Conservation (phyloP, 345 rosid genomes). For the sweet orange (Citrus sinensis) region DNA sequence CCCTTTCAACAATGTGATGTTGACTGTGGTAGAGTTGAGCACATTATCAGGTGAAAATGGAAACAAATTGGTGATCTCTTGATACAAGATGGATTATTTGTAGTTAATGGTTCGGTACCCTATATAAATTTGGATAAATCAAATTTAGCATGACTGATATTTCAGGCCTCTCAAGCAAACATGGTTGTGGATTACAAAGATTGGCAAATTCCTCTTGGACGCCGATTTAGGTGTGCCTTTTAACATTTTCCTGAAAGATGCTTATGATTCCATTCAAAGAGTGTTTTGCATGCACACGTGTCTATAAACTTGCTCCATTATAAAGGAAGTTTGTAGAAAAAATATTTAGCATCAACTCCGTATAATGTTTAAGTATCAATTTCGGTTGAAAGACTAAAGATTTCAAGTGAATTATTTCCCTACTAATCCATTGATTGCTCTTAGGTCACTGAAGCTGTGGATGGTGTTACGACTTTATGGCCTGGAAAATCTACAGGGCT, state of each 20-base stretch:
- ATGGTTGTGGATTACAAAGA: slow-evolving; percentile 93
- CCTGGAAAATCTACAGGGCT: slow-evolving; percentile 55
- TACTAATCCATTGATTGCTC: slow-evolving; percentile 2
- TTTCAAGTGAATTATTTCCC: not conserved
- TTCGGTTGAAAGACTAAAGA: not conserved
- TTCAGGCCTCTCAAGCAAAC: slow-evolving; percentile 78
- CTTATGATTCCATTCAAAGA: not conserved
- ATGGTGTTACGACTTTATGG: slow-evolving; percentile 88
- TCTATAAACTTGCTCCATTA: not conserved
- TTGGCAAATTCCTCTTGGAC: slow-evolving; percentile 96
- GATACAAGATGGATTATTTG: not conserved
- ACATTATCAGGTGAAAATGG: not conserved
- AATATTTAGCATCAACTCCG: not conserved
- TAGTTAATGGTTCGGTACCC: not conserved
- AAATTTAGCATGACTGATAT: not conserved
- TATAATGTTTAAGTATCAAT: not conserved
- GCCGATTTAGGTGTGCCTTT: slow-evolving; percentile 73
- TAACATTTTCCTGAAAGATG: slow-evolving; percentile 10
- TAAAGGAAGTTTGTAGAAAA: not conserved
- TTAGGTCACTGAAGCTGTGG: slow-evolving; percentile 88
- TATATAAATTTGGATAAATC: not conserved
- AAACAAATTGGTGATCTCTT: not conserved
- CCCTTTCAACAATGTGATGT: not conserved
- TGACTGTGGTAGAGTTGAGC: not conserved
- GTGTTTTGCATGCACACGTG: not conserved